A percentile compares a stretch with the other conserved stretches of the same genome.
Conservation (phyloP, 345 rosid genomes). For the Bruguiera sexangula region DNA sequence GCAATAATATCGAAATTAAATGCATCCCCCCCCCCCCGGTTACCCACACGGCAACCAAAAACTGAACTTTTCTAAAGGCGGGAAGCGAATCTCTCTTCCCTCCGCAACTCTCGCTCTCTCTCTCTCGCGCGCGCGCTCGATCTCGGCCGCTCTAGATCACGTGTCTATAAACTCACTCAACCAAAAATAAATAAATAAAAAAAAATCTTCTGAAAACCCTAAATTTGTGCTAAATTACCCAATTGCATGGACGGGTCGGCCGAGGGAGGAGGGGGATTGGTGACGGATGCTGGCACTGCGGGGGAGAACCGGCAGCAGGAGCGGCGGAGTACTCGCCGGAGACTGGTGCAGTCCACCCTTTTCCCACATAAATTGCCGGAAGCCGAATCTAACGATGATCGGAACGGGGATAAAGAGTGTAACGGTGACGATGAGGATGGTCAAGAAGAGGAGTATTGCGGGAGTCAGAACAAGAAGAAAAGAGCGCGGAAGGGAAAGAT, state of each 20-base stretch:
- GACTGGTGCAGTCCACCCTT: slow-evolving; percentile 74
- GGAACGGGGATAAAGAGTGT: slow-evolving; percentile 19
- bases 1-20: not conserved
- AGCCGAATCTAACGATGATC: slow-evolving; percentile 31
- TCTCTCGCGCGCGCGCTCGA: not conserved
- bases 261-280: slow-evolving; percentile 4
- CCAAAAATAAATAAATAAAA: not conserved
- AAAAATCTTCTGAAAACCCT: no score
- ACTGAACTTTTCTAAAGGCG: not conserved
- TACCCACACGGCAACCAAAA: not conserved
- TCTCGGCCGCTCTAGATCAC: not conserved
- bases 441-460: slow-evolving; percentile 45
- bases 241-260: slow-evolving; percentile 16
- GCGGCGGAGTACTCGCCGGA: slow-evolving; percentile 48
- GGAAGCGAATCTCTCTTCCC: slow-evolving; percentile 7
- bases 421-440: slow-evolving; percentile 22
- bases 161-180: not conserved
- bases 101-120: not conserved
- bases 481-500: slow-evolving; percentile 44
- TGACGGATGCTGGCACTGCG: not conserved
- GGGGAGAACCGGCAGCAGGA: slow-evolving; percentile 21
- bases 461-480: slow-evolving; percentile 58
- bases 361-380: slow-evolving; percentile 47
- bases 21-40: no score
- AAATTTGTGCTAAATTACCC: slow-evolving; percentile 3